phyloP scores from a whole-genome alignment of 2,329 filamentous ascomycete genomes.

The Monosporascus sp. region DNA sequence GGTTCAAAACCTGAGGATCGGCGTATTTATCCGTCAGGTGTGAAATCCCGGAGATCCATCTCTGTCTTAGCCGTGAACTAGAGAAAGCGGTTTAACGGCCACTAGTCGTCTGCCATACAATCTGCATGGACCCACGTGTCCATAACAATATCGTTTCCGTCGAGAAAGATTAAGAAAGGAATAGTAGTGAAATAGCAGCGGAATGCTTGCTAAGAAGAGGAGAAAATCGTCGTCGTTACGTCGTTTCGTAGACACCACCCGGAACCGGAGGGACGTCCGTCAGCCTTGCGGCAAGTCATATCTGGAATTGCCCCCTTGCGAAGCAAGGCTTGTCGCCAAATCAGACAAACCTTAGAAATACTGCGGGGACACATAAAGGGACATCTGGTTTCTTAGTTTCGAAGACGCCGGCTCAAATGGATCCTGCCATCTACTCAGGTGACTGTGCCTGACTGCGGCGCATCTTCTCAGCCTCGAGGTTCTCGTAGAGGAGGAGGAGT shows the following conservation, averaged over 20 bases:
- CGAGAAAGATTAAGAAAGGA: constrained; percentile 23
- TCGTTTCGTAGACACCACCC: constrained; percentile 41
- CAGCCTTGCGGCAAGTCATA: constrained; percentile 60
- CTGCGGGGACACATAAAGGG: constrained; percentile 18
- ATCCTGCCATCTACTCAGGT: constrained; percentile 38
- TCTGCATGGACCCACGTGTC: constrained; percentile 16
- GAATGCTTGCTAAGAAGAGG: constrained; percentile 17
- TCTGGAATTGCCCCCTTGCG: constrained; percentile 46
- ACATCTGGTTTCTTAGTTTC: constrained; percentile 28
- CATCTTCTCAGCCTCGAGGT: constrained; percentile 98
- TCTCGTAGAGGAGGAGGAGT: constrained; percentile 94
- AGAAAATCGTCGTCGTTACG: constrained; percentile 31
- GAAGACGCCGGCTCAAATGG: constrained; percentile 13
- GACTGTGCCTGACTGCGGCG: constrained; percentile 76
- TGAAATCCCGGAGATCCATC: not conserved
- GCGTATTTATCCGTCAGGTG: not conserved
- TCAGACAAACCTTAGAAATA: constrained; percentile 41
- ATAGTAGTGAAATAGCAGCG: constrained; percentile 18
- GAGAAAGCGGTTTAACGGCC: constrained; percentile 2
- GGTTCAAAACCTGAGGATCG: not conserved
- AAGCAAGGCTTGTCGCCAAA: constrained; percentile 42
- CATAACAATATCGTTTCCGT: constrained; percentile 16
- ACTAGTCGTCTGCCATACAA: constrained; percentile 10
- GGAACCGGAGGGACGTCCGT: constrained; percentile 32
- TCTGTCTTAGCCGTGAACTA: not conserved